Evolutionary conservation across 805 yeast species (phyloP).

Genomic region (Jamesozyma piceae): DNA sequence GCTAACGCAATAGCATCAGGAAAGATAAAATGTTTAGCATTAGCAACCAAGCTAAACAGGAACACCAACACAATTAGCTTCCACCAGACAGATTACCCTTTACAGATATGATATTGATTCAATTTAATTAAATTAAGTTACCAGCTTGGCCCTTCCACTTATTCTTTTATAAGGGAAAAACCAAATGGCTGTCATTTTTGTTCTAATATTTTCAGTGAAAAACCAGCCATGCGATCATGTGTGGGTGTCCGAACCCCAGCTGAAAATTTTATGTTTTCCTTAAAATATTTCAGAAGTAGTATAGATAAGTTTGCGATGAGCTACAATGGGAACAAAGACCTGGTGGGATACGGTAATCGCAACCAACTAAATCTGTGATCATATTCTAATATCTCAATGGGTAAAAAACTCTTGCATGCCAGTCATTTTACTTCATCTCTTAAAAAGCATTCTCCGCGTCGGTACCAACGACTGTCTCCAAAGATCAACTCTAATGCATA

Average conservation of each 20-base stretch:
- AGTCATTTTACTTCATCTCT: constrained; percentile 7
- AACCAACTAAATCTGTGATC: too few relatives aligned
- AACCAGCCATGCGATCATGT: not conserved
- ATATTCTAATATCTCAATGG: too few relatives aligned
- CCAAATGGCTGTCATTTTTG: not conserved
- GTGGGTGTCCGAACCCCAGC: not conserved
- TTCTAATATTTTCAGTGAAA: not conserved
- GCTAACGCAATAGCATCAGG: not conserved
- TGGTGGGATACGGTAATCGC: too few relatives aligned
- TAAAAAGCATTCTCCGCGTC: constrained; percentile 5
- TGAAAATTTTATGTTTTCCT: not conserved
- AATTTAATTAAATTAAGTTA: too few relatives aligned
- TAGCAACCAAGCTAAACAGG: too few relatives aligned
- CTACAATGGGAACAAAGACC: too few relatives aligned
- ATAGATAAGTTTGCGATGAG: too few relatives aligned
- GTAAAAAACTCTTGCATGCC: constrained; percentile 11
- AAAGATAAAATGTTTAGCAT: too few relatives aligned
- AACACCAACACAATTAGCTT: too few relatives aligned
- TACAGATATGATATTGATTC: not conserved
- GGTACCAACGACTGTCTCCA: constrained; percentile 10
- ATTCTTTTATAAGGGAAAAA: not conserved
- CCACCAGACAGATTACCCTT: too few relatives aligned
- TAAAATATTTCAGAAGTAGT: too few relatives aligned
- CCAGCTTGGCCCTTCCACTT: not conserved
- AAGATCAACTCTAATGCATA: constrained; percentile 10